Base-by-base conservation (phyloP, 768 basidiomycete genomes). In the Hortiboletus flavorubellus region DNA sequence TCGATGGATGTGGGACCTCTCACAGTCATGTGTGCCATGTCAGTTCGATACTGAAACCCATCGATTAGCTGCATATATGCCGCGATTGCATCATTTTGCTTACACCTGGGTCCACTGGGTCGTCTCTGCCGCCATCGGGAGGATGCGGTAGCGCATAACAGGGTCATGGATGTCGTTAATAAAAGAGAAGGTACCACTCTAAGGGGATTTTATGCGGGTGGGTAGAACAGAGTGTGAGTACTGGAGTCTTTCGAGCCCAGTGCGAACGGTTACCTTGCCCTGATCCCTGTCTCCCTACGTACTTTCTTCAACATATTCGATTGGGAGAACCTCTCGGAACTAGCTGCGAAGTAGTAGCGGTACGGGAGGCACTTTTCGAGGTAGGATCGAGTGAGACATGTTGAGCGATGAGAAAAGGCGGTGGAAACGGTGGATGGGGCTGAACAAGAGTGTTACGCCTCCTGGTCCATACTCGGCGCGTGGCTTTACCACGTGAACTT, bases 381-480 rank as follows among this genome's bases (percentile, higher is more conserved):
- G 46, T 35, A 39, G 54, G 56, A 67, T 61, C 49, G 21, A 54
- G 55, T 39, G 37, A 38, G 40, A 50, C 58, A 56, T 58, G 59
- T 49, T 46, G 65, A 54, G 52, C 59, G 65, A 71, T 69, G 68
- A 65, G 63, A 64, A 64, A 59, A 41, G 51, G 60, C 38, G 56
- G 67, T 67, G 61, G 67, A 60, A 62, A 59, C 40, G 49, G 63
- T 71, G 68, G 58, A 69, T 64, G 67, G 53, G 26, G 53, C 64
- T 60, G 69, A 60, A 69, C 68, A 69, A 71, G 68, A 66, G 63
- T 67, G 65, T 63, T 67, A 63, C 59, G 61, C 65, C 67, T 61
- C 54, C 63, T 67, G 59, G 58, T 51, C 65, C 60, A 57, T 67
- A 59, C 68, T 60, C 62, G 58, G 67, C 58, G 66, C 67, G 59